Base-by-base conservation (phyloP, 495 filamentous ascomycete species). In the Podospora comata region DNA sequence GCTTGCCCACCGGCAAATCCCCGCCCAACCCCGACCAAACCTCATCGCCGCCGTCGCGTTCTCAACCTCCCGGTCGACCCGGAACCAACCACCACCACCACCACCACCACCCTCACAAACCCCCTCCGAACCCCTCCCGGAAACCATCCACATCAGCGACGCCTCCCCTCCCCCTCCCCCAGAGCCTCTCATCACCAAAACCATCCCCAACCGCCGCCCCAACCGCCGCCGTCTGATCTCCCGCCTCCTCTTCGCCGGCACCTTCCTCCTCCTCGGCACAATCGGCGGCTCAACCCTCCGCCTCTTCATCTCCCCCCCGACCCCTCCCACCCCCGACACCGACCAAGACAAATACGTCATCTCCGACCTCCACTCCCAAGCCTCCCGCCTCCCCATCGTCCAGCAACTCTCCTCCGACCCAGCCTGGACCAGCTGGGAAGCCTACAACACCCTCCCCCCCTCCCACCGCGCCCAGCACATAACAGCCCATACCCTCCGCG, bases 371-470 rank as follows among this genome's bases (percentile, higher is more conserved):
- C 75, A 76, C 67, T 65, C 70, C 3, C 59, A 72, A 57, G 83
- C 79, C 28, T 66, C 78, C 27, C 69, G 73, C 54, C 79, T 89
- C 1, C 84, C 87, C 15, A 73, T 89, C 66, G 86, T 91, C 23
- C 73, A 80, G 66, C 72, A 79, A 27, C 78, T 91, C 32, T 78
- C 80, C n/a, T 61, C 74, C 16, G 77, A 89, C 75, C 84, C 86
- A 7, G 65, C 73, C 4, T 90, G 83, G 77, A 75, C 77, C 55
- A 84, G 85, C 66, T 81, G 82, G 73, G 82, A 85, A 28, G 88
- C 87, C 34, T 90, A 91, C 77, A 75, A 79, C 28, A 79, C 80
- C 62, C 77, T 84, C 34, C 62, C 81, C 9, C 73, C 82, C 9
- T 75, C 79, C 62, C 73, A 73, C 65, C 64, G 73, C 26, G 60